Percentiles rank a stretch among this genome's conserved stretches.
phyloP scores from a whole-genome alignment of 805 yeast species.

The Metschnikowia cerradonensis region DNA sequence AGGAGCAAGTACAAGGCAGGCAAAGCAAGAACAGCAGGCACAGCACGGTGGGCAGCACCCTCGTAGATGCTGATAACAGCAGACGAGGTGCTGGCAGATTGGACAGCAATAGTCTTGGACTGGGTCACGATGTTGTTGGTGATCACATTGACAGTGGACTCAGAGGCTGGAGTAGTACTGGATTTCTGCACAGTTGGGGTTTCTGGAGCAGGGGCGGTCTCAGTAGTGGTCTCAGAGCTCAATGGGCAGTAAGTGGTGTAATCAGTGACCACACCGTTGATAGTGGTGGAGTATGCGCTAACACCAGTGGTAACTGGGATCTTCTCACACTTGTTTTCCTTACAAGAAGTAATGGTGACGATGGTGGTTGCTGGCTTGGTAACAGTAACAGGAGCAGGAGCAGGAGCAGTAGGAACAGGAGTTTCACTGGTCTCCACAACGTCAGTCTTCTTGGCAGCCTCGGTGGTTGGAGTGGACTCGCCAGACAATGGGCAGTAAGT shows the following conservation, averaged over 20 bases:
- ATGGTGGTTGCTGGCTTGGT: conserved; percentile 12
- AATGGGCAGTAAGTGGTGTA: conserved; percentile 16
- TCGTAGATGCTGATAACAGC: conserved; percentile 21
- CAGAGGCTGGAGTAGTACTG: conserved; percentile 4
- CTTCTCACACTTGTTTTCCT: conserved; percentile 26
- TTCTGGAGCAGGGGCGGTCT: not conserved
- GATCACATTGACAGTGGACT: conserved; percentile 36
- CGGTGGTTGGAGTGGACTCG: conserved; percentile 16
- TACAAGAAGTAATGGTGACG: conserved; percentile 39
- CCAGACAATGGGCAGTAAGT: conserved; percentile 22
- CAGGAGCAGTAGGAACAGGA: not conserved
- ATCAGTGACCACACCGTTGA: conserved; percentile 11
- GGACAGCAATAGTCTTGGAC: conserved; percentile 21
- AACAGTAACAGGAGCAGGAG: not conserved
- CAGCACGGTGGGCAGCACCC: conserved; percentile 25
- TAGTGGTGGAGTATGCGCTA: conserved; percentile 10
- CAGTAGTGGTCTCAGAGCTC: conserved; percentile 6
- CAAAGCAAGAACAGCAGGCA: conserved; percentile 24
- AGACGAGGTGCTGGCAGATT: conserved; percentile 1
- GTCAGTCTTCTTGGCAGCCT: conserved; percentile 6
- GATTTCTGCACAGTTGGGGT: not conserved
- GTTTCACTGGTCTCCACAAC: not conserved
- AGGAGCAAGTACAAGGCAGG: conserved; percentile 20
- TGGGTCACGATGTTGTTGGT: conserved; percentile 39
- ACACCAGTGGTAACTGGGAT: conserved; percentile 19